These are phyloP conservation scores for Mycocentrospora acerina DNA, from an alignment of 2,329 filamentous ascomycete species.

Conservation along the genomic window DNA sequence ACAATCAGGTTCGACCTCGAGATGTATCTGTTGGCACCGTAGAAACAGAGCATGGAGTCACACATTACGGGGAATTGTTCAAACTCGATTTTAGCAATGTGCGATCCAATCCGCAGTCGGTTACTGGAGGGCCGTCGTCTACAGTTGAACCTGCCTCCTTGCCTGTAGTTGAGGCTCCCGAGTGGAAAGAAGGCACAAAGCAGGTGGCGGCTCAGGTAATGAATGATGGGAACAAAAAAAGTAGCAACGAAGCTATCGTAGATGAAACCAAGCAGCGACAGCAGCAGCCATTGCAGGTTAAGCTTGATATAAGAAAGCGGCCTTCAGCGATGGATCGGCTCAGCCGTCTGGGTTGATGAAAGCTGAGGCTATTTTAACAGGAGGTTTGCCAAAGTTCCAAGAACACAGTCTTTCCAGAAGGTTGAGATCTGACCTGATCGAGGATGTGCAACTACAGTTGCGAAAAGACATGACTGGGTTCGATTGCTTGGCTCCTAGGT, in stretches of 20 bases:
- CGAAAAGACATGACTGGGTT: too few species aligned
- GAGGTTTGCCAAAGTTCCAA: too few species aligned
- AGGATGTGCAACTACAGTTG: too few species aligned
- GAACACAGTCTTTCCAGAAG: too few species aligned
- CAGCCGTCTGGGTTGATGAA: neutral
- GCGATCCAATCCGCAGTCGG: neutral
- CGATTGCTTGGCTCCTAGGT: too few species aligned
- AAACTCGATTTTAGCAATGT: constrained; percentile 25
- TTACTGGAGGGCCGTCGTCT: too few species aligned
- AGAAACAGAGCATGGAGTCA: constrained; percentile 36
- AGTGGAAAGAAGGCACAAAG: neutral
- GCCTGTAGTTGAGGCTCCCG: neutral
- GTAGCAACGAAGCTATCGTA: too few species aligned
- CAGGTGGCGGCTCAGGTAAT: constrained; percentile 2
- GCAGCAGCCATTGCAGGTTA: neutral
- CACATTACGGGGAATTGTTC: constrained; percentile 39
- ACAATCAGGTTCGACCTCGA: neutral
- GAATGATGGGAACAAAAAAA: too few species aligned
- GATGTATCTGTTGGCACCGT: constrained; percentile 15
- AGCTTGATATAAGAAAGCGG: neutral
- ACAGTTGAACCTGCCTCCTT: too few species aligned
- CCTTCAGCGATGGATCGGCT: constrained; percentile 2
- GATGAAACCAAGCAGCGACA: too few species aligned
- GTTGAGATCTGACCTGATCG: too few species aligned
- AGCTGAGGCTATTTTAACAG: neutral